Conservation (phyloP, 2,329 filamentous ascomycete genomes). For the Hymenoscyphus repandus region DNA sequence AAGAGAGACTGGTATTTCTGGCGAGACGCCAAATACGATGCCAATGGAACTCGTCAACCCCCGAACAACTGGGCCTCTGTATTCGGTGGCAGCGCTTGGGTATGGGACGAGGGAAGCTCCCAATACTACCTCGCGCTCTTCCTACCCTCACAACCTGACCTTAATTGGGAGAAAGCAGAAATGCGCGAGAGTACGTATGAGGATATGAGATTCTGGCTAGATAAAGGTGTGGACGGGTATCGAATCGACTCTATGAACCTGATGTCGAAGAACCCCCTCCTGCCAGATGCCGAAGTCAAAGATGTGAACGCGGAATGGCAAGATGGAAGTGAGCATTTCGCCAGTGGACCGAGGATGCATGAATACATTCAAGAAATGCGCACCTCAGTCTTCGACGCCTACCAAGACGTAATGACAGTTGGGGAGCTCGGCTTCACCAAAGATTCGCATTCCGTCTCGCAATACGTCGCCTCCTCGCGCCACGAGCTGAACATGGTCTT, state of each 20-base stretch:
- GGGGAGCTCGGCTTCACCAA: conserved; percentile 48
- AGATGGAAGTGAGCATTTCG: conserved; percentile 49
- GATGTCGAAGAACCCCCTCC: conserved; percentile 57
- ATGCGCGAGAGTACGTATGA: conserved; percentile 64
- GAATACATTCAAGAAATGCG: conserved; percentile 64
- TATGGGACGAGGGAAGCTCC: conserved; percentile 62
- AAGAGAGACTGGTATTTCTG: conserved; percentile 62
- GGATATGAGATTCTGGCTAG: conserved; percentile 73
- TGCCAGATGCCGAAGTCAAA: conserved; percentile 51
- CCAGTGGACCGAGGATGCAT: conserved; percentile 62
- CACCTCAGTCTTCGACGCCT: conserved; percentile 45
- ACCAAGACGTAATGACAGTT: conserved; percentile 62
- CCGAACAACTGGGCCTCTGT: conserved; percentile 69
- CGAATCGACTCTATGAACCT: conserved; percentile 69
- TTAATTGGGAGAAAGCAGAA: conserved; percentile 74
- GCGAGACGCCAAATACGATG: conserved; percentile 40
- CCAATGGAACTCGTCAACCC: conserved; percentile 56
- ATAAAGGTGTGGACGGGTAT: conserved; percentile 67
- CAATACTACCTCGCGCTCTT: conserved; percentile 78
- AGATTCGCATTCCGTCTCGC: background rate
- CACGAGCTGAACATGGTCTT: conserved; percentile 1
- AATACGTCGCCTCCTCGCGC: background rate
- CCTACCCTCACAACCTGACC: conserved; percentile 68
- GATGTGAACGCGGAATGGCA: conserved; percentile 41
- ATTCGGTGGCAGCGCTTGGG: conserved; percentile 58